Conservation (phyloP, 2,329 filamentous ascomycete genomes). For the Fusarium neocosmosporiellum region DNA sequence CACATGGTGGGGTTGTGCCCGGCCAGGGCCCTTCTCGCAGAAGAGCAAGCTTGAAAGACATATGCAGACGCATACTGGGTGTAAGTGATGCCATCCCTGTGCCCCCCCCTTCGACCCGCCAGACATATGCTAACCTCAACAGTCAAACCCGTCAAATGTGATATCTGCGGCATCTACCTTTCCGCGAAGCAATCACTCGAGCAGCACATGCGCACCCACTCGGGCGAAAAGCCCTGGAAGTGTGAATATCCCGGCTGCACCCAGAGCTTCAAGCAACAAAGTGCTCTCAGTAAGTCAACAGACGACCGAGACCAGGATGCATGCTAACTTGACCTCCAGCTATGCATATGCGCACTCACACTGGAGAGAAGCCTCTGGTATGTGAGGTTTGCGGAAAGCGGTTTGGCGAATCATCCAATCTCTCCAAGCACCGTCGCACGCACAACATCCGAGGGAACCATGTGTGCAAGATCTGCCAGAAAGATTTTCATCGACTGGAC, state of each 20-base stretch:
- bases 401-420: slow-evolving; percentile 74
- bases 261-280: slow-evolving; percentile 74
- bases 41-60: slow-evolving; percentile 74
- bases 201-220: slow-evolving; percentile 75
- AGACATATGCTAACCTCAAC: slow-evolving; percentile 17
- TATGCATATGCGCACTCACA: slow-evolving; percentile 76
- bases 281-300: slow-evolving; percentile 67
- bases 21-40: slow-evolving; percentile 66
- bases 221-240: slow-evolving; percentile 71
- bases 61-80: slow-evolving; percentile 73
- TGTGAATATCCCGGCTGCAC: slow-evolving; percentile 63
- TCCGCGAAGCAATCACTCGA: slow-evolving; percentile 75
- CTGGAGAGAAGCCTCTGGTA: slow-evolving; percentile 70
- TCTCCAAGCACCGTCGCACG: slow-evolving; percentile 73
- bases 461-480: slow-evolving; percentile 64
- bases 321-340: slow-evolving; percentile 53
- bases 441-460: slow-evolving; percentile 66
- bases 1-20: slow-evolving; percentile 66
- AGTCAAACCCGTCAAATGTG: slow-evolving; percentile 71
- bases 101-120: not conserved
- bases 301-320: not conserved
- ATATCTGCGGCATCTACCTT: slow-evolving; percentile 66
- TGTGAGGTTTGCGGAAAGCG: slow-evolving; percentile 69
- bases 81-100: slow-evolving; percentile 54
- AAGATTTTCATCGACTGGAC: slow-evolving; percentile 69